A percentile compares a stretch with the other conserved stretches of the same genome.
Evolutionary conservation across 345 rosid genomes (phyloP).

Genomic region (Syzygium oleosum): DNA sequence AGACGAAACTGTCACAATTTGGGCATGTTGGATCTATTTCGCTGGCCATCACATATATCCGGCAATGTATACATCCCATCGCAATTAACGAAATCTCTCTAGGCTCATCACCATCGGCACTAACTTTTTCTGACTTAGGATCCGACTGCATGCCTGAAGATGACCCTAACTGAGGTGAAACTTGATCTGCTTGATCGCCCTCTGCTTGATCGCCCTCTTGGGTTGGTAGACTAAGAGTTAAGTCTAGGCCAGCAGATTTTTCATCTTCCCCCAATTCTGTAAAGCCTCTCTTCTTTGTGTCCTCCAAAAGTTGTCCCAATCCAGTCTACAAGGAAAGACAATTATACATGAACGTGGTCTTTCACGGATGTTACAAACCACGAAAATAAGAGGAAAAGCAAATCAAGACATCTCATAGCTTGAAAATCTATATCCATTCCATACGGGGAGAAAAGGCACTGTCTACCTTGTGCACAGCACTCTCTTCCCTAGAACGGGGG

Average conservation of each 20-base stretch:
- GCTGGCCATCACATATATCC: constrained; percentile 25
- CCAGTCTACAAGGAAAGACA: not conserved
- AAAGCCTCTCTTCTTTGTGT: not conserved
- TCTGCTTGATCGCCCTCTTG: not conserved
- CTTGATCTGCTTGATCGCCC: not conserved
- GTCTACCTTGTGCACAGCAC: constrained; percentile 1
- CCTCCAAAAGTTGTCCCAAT: not conserved
- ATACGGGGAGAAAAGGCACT: not conserved
- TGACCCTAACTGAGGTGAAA: not conserved
- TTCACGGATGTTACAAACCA: not conserved
- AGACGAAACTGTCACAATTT: constrained; percentile 6
- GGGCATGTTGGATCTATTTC: constrained; percentile 20
- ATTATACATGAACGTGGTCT: not conserved
- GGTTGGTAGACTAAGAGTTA: constrained; percentile 2
- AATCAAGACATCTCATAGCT: not conserved
- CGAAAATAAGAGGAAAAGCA: not conserved
- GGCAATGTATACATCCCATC: constrained; percentile 25
- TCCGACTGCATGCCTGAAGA: not conserved
- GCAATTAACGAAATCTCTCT: constrained; percentile 6
- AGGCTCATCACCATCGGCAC: not conserved
- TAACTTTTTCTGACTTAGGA: not conserved
- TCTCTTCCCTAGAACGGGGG: not conserved
- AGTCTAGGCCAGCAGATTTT: not conserved
- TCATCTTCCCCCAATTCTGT: not conserved
- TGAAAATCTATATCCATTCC: not conserved